These are phyloP conservation scores for Panus rudis DNA, from an alignment of 768 basidiomycete genomes.

Conservation along the genomic window DNA sequence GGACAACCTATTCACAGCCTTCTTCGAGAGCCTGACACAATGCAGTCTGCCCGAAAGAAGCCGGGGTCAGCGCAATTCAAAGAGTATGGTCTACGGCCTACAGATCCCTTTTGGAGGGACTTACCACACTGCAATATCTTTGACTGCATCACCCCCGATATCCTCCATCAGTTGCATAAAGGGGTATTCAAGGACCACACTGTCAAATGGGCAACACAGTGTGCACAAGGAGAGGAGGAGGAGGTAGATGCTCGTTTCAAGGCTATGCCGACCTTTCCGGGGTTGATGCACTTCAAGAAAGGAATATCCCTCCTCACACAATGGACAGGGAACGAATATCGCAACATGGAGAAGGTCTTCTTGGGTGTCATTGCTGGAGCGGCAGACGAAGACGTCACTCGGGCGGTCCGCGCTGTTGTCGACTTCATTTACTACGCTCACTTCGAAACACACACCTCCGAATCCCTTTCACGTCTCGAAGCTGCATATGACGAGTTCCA, in stretches of 20 bases:
- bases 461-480: conserved; percentile 12
- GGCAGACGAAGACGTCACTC: conserved; percentile 13
- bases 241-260: conserved; percentile 34
- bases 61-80: no score
- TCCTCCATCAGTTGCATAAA: conserved; percentile 43
- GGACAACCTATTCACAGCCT: conserved; percentile 7
- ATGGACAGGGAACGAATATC: conserved; percentile 38
- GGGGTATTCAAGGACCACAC: conserved; percentile 41
- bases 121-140: conserved; percentile 36
- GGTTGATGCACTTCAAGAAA: conserved; percentile 34
- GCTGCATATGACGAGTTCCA: conserved; percentile 19
- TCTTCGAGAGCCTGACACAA: conserved; percentile 5
- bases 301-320: conserved; percentile 35
- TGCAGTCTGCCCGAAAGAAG: no score
- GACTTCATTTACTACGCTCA: conserved; percentile 25
- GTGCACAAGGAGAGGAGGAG: conserved; percentile 6
- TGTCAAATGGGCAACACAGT: conserved; percentile 19
- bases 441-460: conserved; percentile 16
- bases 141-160: conserved; percentile 29
- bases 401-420: conserved; percentile 17
- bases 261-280: conserved; percentile 23
- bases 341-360: conserved; percentile 25
- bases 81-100: conserved; percentile 9
- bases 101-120: conserved; percentile 35
- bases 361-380: conserved; percentile 22